Conservation (phyloP, 2,329 filamentous ascomycete species). For the Diaporthe batatas region DNA sequence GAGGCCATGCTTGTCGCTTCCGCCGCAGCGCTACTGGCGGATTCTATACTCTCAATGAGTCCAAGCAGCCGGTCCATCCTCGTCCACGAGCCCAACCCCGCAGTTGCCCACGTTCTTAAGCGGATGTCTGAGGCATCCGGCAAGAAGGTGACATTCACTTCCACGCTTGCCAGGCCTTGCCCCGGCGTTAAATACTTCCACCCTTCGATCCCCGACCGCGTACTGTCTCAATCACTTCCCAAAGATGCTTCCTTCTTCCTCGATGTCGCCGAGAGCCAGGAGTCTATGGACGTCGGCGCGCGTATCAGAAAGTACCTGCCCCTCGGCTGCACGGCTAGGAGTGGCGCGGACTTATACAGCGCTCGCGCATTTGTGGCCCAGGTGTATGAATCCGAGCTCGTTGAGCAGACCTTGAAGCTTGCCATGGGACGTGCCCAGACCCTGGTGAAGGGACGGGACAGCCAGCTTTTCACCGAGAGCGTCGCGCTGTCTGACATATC, state of each 20-base stretch:
- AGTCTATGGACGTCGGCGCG: conserved; percentile 8
- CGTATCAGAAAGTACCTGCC: conserved; percentile 22
- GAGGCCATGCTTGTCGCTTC: conserved; percentile 11
- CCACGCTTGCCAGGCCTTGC: conserved; percentile 1
- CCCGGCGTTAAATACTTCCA: conserved; percentile 10
- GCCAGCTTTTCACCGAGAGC: not conserved
- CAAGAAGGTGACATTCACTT: conserved; percentile 17
- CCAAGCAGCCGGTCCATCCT: conserved; percentile 4
- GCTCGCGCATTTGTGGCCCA: conserved; percentile 22
- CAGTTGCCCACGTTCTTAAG: conserved; percentile 16
- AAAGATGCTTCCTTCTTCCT: conserved; percentile 17
- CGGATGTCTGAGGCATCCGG: conserved; percentile 7
- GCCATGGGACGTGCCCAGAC: not conserved
- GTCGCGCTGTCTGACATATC: conserved; percentile 18
- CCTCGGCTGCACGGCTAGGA: conserved; percentile 1
- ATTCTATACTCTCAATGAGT: conserved; percentile 10
- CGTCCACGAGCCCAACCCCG: conserved; percentile 1
- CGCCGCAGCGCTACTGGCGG: conserved; percentile 10
- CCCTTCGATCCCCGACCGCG: conserved; percentile 19
- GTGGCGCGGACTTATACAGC: conserved; percentile 16
- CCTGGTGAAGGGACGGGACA: not conserved
- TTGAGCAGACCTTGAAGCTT: conserved; percentile 12
- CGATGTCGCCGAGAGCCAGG: conserved; percentile 10
- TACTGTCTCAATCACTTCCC: not conserved
- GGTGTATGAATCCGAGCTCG: conserved; percentile 1